A percentile compares a stretch with the other conserved stretches of the same genome.
phyloP scores from a whole-genome alignment of 106 monocot genomes.

The Dactylorhiza incarnata region DNA sequence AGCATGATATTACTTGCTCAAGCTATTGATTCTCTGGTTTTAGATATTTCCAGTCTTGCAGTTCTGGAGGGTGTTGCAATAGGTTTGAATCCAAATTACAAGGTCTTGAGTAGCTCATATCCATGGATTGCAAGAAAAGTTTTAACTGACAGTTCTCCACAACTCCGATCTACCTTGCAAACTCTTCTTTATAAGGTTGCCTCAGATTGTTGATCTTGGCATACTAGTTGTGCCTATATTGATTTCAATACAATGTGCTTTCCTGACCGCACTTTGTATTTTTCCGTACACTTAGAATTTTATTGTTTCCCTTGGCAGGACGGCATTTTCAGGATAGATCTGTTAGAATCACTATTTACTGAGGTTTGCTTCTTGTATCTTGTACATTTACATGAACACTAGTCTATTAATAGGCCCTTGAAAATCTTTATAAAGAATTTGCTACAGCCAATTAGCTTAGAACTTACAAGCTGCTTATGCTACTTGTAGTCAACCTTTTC shows the following conservation, averaged over 20 bases:
- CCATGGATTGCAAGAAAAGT: conserved; percentile 99
- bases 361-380: conserved; percentile 46
- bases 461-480: background rate
- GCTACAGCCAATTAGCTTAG: background rate
- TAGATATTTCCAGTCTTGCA: conserved; percentile 69
- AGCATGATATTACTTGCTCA: background rate
- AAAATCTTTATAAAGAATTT: background rate
- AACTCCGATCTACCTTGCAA: conserved; percentile 76
- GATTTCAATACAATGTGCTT: background rate
- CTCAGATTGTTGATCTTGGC: background rate
- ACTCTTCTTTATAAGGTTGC: conserved; percentile 84
- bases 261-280: background rate
- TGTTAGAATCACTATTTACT: conserved; percentile 77
- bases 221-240: background rate
- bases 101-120: conserved; percentile 94
- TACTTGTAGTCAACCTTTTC: background rate
- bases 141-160: conserved; percentile 76
- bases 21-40: background rate
- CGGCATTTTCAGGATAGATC: conserved; percentile 89
- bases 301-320: conserved; percentile 39
- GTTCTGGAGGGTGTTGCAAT: conserved; percentile 96
- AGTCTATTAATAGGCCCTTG: background rate
- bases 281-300: background rate
- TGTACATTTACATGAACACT: background rate
- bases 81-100: conserved; percentile 84